Percentiles rank a stretch among this genome's conserved stretches.
phyloP scores from a whole-genome alignment of 2,329 filamentous ascomycete species.

The Venturia aucupariae region DNA sequence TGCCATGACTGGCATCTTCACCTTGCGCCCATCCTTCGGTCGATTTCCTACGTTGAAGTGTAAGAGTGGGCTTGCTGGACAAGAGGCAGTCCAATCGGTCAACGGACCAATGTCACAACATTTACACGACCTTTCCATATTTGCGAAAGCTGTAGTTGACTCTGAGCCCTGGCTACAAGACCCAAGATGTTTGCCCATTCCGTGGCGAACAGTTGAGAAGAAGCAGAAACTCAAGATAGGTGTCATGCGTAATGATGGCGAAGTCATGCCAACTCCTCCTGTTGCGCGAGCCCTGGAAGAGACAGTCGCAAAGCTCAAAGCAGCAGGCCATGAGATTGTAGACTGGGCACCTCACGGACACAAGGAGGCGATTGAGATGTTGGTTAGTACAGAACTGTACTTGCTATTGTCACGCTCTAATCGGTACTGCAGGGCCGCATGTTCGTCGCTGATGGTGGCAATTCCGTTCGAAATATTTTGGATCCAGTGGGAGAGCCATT shows the following conservation, averaged over 20 bases:
- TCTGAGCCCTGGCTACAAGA: slow-evolving; percentile 44
- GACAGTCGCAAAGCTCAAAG: slow-evolving; percentile 42
- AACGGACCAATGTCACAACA: slow-evolving; percentile 54
- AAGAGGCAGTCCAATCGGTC: slow-evolving; percentile 55
- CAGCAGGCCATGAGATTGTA: slow-evolving; percentile 45
- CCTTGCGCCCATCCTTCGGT: slow-evolving; percentile 47
- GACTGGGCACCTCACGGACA: slow-evolving; percentile 49
- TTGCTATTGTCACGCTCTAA: neutral
- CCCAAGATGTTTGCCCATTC: slow-evolving; percentile 43
- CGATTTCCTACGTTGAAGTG: slow-evolving; percentile 49
- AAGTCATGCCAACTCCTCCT: slow-evolving; percentile 19
- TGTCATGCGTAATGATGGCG: slow-evolving; percentile 19
- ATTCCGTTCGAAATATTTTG: slow-evolving; percentile 34
- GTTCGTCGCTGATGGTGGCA: slow-evolving; percentile 45
- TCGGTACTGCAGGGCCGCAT: slow-evolving; percentile 25
- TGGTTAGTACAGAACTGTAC: slow-evolving; percentile 28
- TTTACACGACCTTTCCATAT: slow-evolving; percentile 42
- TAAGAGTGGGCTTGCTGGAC: slow-evolving; percentile 51
- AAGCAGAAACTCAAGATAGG: slow-evolving; percentile 19
- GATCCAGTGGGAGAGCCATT: slow-evolving; percentile 35
- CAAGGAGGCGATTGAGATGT: slow-evolving; percentile 39
- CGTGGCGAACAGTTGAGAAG: slow-evolving; percentile 42
- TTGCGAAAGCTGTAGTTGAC: slow-evolving; percentile 32
- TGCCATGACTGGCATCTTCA: slow-evolving; percentile 50
- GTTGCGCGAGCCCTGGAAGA: slow-evolving; percentile 25